Evolutionary conservation across 1,284 basidiomycete species (phyloP), one percentile per base, ranked within the genome.

Genomic region (Coniferiporia sulphurascens): DNA sequence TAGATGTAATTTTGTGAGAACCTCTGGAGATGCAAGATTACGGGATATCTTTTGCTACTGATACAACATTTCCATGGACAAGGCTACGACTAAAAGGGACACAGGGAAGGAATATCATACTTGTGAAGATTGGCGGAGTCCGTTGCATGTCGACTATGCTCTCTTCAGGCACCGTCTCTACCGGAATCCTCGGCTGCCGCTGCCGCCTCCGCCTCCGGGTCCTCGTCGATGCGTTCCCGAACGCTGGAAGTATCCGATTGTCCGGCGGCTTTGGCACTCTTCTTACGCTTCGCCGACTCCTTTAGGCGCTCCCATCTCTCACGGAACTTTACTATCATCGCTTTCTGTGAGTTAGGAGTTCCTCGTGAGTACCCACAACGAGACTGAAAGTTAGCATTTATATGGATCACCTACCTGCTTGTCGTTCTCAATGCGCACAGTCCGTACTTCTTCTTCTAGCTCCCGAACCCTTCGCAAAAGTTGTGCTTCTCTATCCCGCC

Each of bases 221-320:
- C 89, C 68, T 91, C 89, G 17, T 85, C 80, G 57, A 91, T 91
- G 54, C 80, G 77, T 60, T 89, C 85, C 60, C 80, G 76, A 19
- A 84, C 76, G 27, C 77, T 74, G 15, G 75, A 68, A 41, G 76
- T 76, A 8, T 75, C 74, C 35, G 75, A 73, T 19, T 77, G 78
- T 19, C 78, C 80, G 3, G 80, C 80, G n/a, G 79, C 81, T 69
- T 88, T 92, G 12, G 87, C 88, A 68, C 91, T 89, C 70, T 91
- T 91, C 76, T 94, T 94, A 60, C 86, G 85, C 69, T 86, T 89
- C 13, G 91, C 88, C 32, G 86, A 88, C 65, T 90, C 85, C 70
- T 95, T 95, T 63, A 95, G 76, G 70, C 91, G 92, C 67, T 93
- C 90, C 87, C 92, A 94, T 60, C 89, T 79, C 69, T 89, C 91